phyloP scores from a whole-genome alignment of 495 filamentous ascomycete species.

The Astrothelium subdiscretum region DNA sequence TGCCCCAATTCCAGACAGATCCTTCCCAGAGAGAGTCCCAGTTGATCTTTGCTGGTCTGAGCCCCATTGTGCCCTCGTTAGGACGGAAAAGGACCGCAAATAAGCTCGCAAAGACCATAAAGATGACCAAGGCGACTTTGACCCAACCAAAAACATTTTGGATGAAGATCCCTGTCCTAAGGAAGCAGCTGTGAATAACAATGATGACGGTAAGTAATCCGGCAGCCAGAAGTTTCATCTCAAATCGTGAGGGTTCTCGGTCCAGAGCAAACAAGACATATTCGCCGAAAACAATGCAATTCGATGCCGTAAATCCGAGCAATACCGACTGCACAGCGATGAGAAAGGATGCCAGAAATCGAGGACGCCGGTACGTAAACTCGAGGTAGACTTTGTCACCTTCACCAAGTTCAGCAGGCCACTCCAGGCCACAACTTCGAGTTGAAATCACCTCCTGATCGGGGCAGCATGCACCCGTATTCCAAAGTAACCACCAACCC shows the following conservation, averaged over 20 bases:
- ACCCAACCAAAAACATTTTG: slow-evolving; percentile 25
- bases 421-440: not conserved
- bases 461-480: slow-evolving; percentile 61
- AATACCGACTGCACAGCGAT: slow-evolving; percentile 57
- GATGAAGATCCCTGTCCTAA: slow-evolving; percentile 18
- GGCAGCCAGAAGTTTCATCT: slow-evolving; percentile 14
- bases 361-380: slow-evolving; percentile 56
- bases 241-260: slow-evolving; percentile 10
- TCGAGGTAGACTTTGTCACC: slow-evolving; percentile 65
- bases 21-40: slow-evolving; percentile 40
- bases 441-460: slow-evolving; percentile 43
- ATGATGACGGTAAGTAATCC: slow-evolving; percentile 20
- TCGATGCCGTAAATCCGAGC: slow-evolving; percentile 51
- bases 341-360: slow-evolving; percentile 56
- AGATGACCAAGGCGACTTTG: slow-evolving; percentile 27
- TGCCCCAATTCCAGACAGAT: slow-evolving; percentile 43
- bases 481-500: slow-evolving; percentile 53
- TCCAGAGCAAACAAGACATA: slow-evolving; percentile 22
- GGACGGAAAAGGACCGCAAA: slow-evolving; percentile 18
- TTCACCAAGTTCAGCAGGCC: not conserved
- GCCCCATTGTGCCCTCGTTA: slow-evolving; percentile 10
- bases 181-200: slow-evolving; percentile 21
- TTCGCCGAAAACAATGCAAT: slow-evolving; percentile 23
- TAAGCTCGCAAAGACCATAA: slow-evolving; percentile 34
- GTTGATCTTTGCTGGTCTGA: slow-evolving; percentile 4